Evolutionary conservation across 805 yeast genomes (phyloP), one percentile per base, ranked within the genome.

Genomic region (Tetrapisispora namnaoensis): DNA sequence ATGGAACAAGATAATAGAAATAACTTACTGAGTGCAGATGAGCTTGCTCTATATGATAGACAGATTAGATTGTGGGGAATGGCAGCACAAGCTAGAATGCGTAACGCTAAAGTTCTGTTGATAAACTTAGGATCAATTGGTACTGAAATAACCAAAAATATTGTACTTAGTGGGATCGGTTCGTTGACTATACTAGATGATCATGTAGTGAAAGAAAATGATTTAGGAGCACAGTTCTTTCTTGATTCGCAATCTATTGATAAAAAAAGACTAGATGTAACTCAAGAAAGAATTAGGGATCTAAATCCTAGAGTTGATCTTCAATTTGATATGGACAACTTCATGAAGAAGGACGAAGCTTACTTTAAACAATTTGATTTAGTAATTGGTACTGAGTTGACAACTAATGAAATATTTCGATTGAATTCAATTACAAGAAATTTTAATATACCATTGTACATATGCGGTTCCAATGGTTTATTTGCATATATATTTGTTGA

Each of bases 1-100:
- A 18, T 18, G 37, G 20, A 30, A 10, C 37, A 42, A 20, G 44
- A 28, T 13, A 42, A 32, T 22, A 22, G 35, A 35, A 48, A 42
- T 9, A 42, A 24, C 22, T 59, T 58, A 28, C 55, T 70, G 37
- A 57, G 60, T 30, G 70, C 69, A 67, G 96, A 89, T 58, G 97
- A 90, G 62, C 79, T 90, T 50, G 96, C 95, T 1, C 74, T 91
- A 21, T 91, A 91, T 62, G 99, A 91, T 66, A 78, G 99, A 51
- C 99, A 91, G 67, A 90, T 91, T 53, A 70, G 99, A 53, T 73
- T 91, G 20, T 91, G 99, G 99, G 99, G 99, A 2, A 72, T 93
- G 61, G 95, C 86, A 32, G 95, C 97, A 3, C 99, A 91, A 64
- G 74, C 79, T 38, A 63, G 77, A 41, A 78, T 91, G 71, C 75